Percentiles rank a stretch among this genome's conserved stretches.
These are phyloP conservation scores for Lipomyces spencermartinsiae DNA, from an alignment of 805 yeast genomes.

Conservation along the genomic window DNA sequence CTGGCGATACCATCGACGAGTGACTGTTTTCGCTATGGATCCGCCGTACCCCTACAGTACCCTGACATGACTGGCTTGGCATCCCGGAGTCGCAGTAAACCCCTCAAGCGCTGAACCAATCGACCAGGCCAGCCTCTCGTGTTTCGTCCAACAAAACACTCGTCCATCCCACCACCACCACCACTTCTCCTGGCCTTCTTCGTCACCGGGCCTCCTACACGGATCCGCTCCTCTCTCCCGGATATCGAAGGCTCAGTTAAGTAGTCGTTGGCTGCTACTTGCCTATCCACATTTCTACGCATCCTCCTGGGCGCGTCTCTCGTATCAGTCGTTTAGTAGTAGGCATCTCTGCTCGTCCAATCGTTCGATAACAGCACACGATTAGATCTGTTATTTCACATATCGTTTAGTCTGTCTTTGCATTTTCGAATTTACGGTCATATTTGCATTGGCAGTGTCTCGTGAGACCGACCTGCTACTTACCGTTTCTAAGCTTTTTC, in stretches of 20 bases:
- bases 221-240: neutral
- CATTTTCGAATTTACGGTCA: too few relatives aligned
- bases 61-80: neutral
- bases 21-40: too few relatives aligned
- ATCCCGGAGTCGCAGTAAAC: neutral
- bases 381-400: too few relatives aligned
- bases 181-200: neutral
- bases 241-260: neutral
- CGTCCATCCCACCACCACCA: neutral
- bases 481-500: neutral
- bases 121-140: neutral
- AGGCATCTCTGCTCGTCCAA: slow-evolving; percentile 1
- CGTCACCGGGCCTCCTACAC: neutral
- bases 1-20: too few relatives aligned
- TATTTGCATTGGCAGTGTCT: neutral
- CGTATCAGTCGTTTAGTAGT: neutral
- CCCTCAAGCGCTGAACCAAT: neutral
- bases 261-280: neutral
- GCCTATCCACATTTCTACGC: neutral
- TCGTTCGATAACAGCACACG: neutral
- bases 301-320: neutral
- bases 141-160: neutral
- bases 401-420: too few relatives aligned
- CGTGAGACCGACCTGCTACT: neutral
- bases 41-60: neutral